Base-by-base conservation (phyloP, 805 yeast species). In the Clavispora phyllophila region DNA sequence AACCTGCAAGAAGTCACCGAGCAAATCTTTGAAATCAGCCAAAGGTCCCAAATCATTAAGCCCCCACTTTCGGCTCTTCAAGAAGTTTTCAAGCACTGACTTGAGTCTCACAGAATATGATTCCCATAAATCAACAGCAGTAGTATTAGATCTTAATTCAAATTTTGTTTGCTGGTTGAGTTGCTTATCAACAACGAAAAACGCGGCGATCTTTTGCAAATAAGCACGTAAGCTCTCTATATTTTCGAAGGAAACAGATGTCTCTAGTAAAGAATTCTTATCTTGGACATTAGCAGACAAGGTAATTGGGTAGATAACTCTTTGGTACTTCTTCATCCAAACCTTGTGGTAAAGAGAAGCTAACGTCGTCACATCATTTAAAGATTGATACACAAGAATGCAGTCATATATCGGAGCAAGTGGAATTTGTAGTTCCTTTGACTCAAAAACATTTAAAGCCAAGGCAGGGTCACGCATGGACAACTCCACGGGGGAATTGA, bases 401-500 rank as follows among this genome's bases (percentile, higher is more conserved):
- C 95, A 81, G 63, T 91, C 96, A 60, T 80, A 86, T 23, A 91
- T 69, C 6, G 89, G 84, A n/a, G 80, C 75, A 44, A 90, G 61
- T 43, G 82, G 81, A 25, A 88, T 72, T 50, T 7, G 60, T 49
- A 23, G 60, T 15, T 54, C 66, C 39, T 38, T 32, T 13, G 74
- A 76, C 7, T 71, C 66, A 38, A 82, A 63, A 3, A 82, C 71
- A 50, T 76, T 71, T 44, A 76, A 73, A 49, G 66, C 70, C 44
- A 61, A 58, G 40, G 67, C 65, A 0, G 82, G 72, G 36, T 78
- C 80, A 53, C 97, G 72, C 57, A 88, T 69, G 6, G 95, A 79
- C 7, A 78, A 62, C 60, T 91, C 98, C 5, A 90, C 86, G 0
- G 96, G 86, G 0, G 96, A 86, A 59, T 90, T 90, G 50, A 91